phyloP scores from a whole-genome alignment of 1,284 basidiomycete genomes.

The Mycena citricolor region DNA sequence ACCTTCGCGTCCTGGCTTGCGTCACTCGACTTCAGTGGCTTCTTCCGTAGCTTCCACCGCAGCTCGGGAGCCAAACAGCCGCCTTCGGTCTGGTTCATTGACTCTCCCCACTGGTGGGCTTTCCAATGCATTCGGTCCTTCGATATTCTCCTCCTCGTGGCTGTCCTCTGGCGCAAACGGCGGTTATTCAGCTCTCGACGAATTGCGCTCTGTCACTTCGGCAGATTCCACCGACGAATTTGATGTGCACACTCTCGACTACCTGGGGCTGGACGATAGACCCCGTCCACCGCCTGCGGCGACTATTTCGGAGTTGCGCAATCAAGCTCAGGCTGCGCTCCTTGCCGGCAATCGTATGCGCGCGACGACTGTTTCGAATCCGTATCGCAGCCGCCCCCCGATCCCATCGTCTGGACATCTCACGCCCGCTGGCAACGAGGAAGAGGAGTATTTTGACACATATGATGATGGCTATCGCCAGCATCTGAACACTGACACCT shows the following conservation, averaged over 20 bases:
- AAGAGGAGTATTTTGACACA: conserved; percentile 68
- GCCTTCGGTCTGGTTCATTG: conserved; percentile 87
- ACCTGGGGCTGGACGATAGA: conserved; percentile 86
- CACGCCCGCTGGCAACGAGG: conserved; percentile 65
- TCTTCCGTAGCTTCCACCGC: conserved; percentile 61
- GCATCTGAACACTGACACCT: conserved; percentile 55
- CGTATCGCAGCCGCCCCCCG: too few relatives aligned
- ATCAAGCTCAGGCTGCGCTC: conserved; percentile 85
- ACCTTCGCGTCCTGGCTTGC: conserved; percentile 66
- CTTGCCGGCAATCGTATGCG: conserved; percentile 71
- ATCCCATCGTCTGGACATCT: conserved; percentile 52
- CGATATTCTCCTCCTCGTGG: conserved; percentile 88
- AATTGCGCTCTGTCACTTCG: conserved; percentile 75
- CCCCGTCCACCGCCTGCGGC: conserved; percentile 71
- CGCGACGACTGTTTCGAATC: conserved; percentile 88
- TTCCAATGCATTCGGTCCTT: conserved; percentile 85
- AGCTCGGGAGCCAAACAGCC: conserved; percentile 67
- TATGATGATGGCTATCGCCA: conserved; percentile 58
- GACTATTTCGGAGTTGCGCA: conserved; percentile 81
- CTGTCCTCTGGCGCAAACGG: conserved; percentile 61
- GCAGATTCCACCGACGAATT: conserved; percentile 85
- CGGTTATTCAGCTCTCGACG: conserved; percentile 68
- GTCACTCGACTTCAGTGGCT: conserved; percentile 72
- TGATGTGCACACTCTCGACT: conserved; percentile 91
- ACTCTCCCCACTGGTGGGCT: conserved; percentile 75